A percentile compares a stretch with the other conserved stretches of the same genome.
Conservation (phyloP, 805 yeast species). For the Komagataella ulmi region DNA sequence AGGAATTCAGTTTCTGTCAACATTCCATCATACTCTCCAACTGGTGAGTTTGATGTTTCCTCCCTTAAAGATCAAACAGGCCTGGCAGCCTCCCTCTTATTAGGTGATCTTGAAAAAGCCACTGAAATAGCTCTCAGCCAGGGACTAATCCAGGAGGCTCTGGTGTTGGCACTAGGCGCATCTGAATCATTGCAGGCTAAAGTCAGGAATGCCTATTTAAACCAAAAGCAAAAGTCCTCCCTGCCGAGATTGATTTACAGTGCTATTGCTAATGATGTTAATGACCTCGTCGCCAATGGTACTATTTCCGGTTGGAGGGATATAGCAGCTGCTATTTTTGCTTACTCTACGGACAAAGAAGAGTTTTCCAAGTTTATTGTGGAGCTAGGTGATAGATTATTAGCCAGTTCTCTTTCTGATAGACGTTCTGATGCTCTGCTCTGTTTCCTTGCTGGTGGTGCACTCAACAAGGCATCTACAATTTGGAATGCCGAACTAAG, state of each 20-base stretch:
- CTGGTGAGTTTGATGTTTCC: slow-evolving; percentile 34
- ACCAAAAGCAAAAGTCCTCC: slow-evolving; percentile 34
- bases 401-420: slow-evolving; percentile 21
- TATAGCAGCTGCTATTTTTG: slow-evolving; percentile 55
- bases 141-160: slow-evolving; percentile 63
- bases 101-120: slow-evolving; percentile 54
- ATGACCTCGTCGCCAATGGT: slow-evolving; percentile 67
- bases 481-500: slow-evolving; percentile 75
- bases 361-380: slow-evolving; percentile 43
- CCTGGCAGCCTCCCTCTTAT: slow-evolving; percentile 36
- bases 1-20: slow-evolving; percentile 2
- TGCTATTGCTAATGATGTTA: slow-evolving; percentile 34
- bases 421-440: slow-evolving; percentile 63
- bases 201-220: slow-evolving; percentile 62
- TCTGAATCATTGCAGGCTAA: slow-evolving; percentile 46
- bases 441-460: slow-evolving; percentile 69
- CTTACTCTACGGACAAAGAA: slow-evolving; percentile 33
- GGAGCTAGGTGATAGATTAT: slow-evolving; percentile 68
- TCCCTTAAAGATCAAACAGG: slow-evolving; percentile 21
- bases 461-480: slow-evolving; percentile 62
- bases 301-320: slow-evolving; percentile 76
- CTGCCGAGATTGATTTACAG: slow-evolving; percentile 67
- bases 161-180: slow-evolving; percentile 64
- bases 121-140: slow-evolving; percentile 51
- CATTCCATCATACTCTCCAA: slow-evolving; percentile 26